phyloP scores from a whole-genome alignment of 768 basidiomycete species.

The Rhodosporidiobolus odoratus region DNA sequence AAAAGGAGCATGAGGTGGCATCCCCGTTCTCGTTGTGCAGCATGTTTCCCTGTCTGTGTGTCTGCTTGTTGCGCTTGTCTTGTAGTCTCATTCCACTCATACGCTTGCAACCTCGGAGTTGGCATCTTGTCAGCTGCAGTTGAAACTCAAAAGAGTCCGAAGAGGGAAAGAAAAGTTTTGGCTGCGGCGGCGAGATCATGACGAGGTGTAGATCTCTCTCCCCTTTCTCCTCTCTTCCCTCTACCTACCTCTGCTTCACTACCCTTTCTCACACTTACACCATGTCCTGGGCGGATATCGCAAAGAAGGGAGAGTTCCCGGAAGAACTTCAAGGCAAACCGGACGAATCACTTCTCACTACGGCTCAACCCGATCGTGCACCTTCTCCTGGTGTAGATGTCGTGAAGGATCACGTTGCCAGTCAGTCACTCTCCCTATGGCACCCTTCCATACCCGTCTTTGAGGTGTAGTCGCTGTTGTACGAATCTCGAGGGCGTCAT shows the following conservation, averaged over 20 bases:
- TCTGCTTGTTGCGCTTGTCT: neutral
- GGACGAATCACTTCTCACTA: constrained; percentile 18
- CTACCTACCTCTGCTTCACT: neutral
- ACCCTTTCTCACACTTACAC: neutral
- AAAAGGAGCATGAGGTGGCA: too few relatives aligned
- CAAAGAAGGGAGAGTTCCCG: constrained; percentile 6
- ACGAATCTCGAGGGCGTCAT: neutral
- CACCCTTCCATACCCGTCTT: too few relatives aligned
- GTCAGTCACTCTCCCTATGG: too few relatives aligned
- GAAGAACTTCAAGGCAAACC: constrained; percentile 6
- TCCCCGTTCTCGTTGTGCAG: neutral
- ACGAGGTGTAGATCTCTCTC: neutral
- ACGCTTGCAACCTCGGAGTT: neutral
- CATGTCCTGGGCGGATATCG: constrained; percentile 29
- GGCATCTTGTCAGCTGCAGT: neutral
- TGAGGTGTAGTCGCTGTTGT: neutral
- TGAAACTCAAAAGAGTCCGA: neutral
- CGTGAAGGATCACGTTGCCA: constrained; percentile 14
- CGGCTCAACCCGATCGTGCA: neutral
- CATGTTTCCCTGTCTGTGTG: neutral
- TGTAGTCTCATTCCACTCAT: too few relatives aligned
- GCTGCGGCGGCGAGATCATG: neutral
- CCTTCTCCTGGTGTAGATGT: neutral
- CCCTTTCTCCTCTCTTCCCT: neutral
- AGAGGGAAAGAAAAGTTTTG: neutral